Evolutionary conservation across 768 basidiomycete genomes (phyloP).

Genomic region (Gloeophyllum trabeum): DNA sequence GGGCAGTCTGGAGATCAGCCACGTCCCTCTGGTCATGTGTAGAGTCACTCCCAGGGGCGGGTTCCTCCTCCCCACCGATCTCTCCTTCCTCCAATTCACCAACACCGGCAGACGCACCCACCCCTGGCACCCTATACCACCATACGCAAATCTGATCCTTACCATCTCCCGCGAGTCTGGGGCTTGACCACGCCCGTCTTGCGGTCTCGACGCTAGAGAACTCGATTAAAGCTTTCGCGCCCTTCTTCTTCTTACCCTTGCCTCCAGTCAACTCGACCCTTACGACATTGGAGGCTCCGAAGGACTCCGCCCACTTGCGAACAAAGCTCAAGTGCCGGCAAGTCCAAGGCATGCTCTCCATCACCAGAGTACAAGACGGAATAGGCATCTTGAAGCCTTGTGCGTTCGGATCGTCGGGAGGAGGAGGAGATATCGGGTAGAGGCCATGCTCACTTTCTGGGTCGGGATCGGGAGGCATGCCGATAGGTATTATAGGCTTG

Average conservation of each 20-base stretch:
- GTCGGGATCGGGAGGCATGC: no score
- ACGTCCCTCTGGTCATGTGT: no score
- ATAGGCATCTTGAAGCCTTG: no score
- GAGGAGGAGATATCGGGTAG: no score
- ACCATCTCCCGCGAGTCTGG: constrained; percentile 9
- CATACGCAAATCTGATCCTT: constrained; percentile 17
- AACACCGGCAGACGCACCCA: constrained; percentile 1
- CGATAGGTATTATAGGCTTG: no score
- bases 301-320: constrained; percentile 10
- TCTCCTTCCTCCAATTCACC: constrained; percentile 17
- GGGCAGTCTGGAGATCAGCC: background rate
- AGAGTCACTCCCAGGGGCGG: no score
- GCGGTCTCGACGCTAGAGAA: constrained; percentile 9
- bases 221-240: constrained; percentile 17
- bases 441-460: no score
- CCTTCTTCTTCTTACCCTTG: background rate
- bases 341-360: constrained; percentile 15
- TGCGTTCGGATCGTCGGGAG: no score
- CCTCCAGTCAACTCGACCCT: constrained; percentile 10
- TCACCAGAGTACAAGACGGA: constrained; percentile 11
- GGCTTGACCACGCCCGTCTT: constrained; percentile 11
- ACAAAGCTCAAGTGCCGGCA: constrained; percentile 13
- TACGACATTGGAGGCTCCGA: constrained; percentile 2
- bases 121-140: constrained; percentile 10
- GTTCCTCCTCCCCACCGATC: constrained; percentile 15